Evolutionary conservation across 2,329 filamentous ascomycete genomes (phyloP).

Genomic region (Mycosphaerella sp.): DNA sequence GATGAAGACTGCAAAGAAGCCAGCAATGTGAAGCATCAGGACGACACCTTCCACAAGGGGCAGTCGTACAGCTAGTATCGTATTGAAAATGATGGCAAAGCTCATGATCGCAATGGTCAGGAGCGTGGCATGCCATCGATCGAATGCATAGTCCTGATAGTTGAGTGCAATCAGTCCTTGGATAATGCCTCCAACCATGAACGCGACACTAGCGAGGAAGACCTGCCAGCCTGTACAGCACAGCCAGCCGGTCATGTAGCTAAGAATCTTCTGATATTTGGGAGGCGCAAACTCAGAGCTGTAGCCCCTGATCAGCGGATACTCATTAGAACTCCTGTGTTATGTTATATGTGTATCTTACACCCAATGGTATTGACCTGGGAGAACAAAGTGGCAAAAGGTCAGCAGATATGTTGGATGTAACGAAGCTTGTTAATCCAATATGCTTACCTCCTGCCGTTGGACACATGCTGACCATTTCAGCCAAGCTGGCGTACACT

Average conservation of each 20-base stretch:
- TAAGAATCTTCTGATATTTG: constrained; percentile 22
- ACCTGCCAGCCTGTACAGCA: constrained; percentile 38
- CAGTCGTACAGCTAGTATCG: constrained; percentile 23
- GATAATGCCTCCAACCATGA: constrained; percentile 35
- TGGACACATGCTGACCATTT: constrained; percentile 14
- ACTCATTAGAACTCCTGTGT: not conserved
- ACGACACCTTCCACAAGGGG: constrained; percentile 28
- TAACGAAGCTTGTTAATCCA: too few species aligned
- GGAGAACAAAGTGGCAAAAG: too few species aligned
- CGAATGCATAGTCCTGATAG: constrained; percentile 13
- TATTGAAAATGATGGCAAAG: constrained; percentile 29
- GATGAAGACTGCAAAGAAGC: constrained; percentile 29
- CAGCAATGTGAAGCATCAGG: constrained; percentile 34
- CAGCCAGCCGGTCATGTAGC: constrained; percentile 28
- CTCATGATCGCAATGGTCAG: constrained; percentile 29
- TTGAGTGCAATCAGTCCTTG: constrained; percentile 16
- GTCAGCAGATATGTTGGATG: too few species aligned
- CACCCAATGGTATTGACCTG: constrained; percentile 17
- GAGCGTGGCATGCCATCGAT: constrained; percentile 42
- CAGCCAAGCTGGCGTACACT: constrained; percentile 7
- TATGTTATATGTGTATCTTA: not conserved
- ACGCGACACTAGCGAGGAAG: constrained; percentile 39
- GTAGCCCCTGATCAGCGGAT: not conserved
- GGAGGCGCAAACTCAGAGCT: constrained; percentile 26
- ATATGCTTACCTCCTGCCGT: constrained; percentile 15